Percentiles rank a stretch among this genome's conserved stretches.
phyloP scores from a whole-genome alignment of 2,329 filamentous ascomycete genomes.

The Hymenoscyphus albidus region DNA sequence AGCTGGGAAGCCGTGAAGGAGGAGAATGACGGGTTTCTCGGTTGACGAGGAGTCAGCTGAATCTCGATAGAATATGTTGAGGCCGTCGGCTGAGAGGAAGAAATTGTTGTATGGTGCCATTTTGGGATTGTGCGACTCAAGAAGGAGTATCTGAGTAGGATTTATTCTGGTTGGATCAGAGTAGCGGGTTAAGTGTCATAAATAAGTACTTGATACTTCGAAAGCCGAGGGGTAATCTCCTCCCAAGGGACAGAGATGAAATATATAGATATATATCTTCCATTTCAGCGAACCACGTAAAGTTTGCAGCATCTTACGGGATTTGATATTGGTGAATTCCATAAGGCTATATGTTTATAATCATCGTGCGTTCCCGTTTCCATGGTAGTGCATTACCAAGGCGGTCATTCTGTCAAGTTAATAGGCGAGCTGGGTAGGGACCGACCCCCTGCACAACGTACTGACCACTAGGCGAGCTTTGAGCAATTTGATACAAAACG shows the following conservation, averaged over 20 bases:
- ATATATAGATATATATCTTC: not conserved
- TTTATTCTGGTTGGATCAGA: not conserved
- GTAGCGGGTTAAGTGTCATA: not conserved
- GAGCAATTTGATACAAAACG: not conserved
- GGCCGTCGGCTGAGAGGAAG: conserved; percentile 34
- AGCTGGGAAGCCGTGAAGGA: conserved; percentile 45
- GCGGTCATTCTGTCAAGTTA: not conserved
- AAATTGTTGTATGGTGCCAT: conserved; percentile 20
- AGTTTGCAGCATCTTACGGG: not conserved
- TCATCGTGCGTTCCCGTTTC: not conserved
- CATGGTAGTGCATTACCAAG: not conserved
- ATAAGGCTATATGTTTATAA: not conserved
- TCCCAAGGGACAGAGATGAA: not conserved
- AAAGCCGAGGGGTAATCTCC: not conserved
- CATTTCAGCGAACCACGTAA: not conserved
- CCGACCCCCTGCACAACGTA: not conserved
- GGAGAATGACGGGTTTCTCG: conserved; percentile 38
- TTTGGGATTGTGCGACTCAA: not conserved
- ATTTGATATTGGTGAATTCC: not conserved
- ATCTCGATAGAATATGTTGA: conserved; percentile 42
- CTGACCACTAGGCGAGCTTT: not conserved
- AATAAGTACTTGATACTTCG: not conserved
- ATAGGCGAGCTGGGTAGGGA: not conserved
- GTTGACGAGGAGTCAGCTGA: conserved; percentile 29
- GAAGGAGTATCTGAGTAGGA: too few relatives aligned